Evolutionary conservation across 169 alveolate species (phyloP), one percentile per base, ranked within the genome.

Genomic region (Plasmodium chabaudi): DNA sequence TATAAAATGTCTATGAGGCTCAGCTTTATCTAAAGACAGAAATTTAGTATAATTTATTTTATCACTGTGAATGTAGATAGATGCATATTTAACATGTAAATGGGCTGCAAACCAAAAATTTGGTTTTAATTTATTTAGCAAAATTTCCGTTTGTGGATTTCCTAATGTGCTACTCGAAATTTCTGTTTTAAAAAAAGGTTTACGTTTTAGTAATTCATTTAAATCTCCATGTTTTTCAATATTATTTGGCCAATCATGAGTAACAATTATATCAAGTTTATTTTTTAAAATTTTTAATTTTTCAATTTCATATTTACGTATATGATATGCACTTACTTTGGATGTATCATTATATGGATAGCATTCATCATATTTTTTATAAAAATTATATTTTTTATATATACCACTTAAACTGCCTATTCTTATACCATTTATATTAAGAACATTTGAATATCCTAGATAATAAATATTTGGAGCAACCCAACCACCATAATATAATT

Each of bases 201-300:
- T 97, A 25, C 69, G 93, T 65, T 90, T 87, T n/a, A 97, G 25
- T 7, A 97, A 88, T 5, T 87, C 93, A 44, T 93, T 91, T 15
- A 89, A 53, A 92, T 97, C 92, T 12, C 99, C 99, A 74, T 69
- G 93, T 55, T 88, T 87, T 61, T 94, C 96, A n/a, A 96, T 95
- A 19, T 95, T 96, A 34, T 72, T 84, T 39, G 99, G 99, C 99
- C 99, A 98, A 89, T 98, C 99, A 92, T 98, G 99, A 49, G 98
- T 93, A 77, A 97, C 61, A 88, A 98, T 94, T 7, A 98, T 93
- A 94, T 98, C 99, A 17, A 97, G 92, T 25, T 93, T 93, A 42
- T 93, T 95, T 70, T 91, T 87, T 59, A 94, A 56, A 93, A 94
- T 71, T 19, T 42, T 68, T 72, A 97, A 94, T 87, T 97, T 97